Evolutionary conservation across 371 early-diverging fungal species (phyloP).

Genomic region (Circinella minor): DNA sequence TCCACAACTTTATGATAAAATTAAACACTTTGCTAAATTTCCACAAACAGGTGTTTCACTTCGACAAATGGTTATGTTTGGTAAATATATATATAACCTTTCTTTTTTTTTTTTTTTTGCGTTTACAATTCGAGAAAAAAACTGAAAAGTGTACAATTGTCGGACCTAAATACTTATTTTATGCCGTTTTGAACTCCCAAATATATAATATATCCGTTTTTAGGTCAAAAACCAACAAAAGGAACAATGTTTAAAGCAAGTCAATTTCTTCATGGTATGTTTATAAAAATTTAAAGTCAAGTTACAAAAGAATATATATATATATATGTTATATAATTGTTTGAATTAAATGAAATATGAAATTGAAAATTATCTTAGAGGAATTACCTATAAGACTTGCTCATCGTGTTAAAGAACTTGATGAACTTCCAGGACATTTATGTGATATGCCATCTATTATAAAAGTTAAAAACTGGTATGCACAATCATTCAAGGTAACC

Average conservation of each 20-base stretch:
- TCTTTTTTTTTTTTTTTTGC: conserved; percentile 16
- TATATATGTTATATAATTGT: no score
- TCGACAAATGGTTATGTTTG: conserved; percentile 67
- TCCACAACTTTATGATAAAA: conserved; percentile 72
- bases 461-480: conserved; percentile 95
- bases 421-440: conserved; percentile 85
- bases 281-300: no score
- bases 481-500: conserved; percentile 85
- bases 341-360: no score
- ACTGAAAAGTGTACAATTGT: background rate
- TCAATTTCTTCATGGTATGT: conserved; percentile 83
- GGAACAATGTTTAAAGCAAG: conserved; percentile 87
- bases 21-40: conserved; percentile 75
- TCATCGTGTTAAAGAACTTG: conserved; percentile 94
- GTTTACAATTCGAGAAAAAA: background rate
- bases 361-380: conserved; percentile 41
- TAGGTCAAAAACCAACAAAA: conserved; percentile 83
- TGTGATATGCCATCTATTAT: conserved; percentile 90
- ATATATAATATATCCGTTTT: background rate
- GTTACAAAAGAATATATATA: background rate
- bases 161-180: background rate
- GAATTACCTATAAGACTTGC: conserved; percentile 97
- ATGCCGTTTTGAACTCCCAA: background rate
- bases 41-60: conserved; percentile 95
- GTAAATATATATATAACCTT: conserved; percentile 17